A percentile compares a stretch with the other conserved stretches of the same genome.
phyloP scores from a whole-genome alignment of 179 eudicot species.

The Beta lomatogona region DNA sequence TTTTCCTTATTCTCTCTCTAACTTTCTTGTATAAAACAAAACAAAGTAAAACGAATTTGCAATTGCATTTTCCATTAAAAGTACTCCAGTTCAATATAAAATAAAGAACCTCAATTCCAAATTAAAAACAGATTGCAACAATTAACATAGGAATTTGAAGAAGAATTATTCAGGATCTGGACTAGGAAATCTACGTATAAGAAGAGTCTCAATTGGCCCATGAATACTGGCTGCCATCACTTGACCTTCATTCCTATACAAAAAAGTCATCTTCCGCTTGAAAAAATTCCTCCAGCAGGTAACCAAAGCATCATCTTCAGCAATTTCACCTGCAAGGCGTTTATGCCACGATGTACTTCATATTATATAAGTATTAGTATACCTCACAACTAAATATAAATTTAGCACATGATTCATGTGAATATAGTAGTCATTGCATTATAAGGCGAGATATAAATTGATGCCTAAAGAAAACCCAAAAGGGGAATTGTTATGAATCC shows the following conservation, averaged over 20 bases:
- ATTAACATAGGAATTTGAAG: too few relatives aligned
- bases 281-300: neutral
- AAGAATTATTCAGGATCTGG: neutral
- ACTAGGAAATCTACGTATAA: neutral
- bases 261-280: neutral
- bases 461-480: too few relatives aligned
- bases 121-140: too few relatives aligned
- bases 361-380: neutral
- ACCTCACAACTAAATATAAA: neutral
- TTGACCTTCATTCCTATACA: conserved; percentile 2
- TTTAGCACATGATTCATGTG: neutral
- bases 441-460: too few relatives aligned
- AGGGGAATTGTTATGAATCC: too few relatives aligned
- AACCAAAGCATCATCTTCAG: neutral
- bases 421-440: too few relatives aligned
- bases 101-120: too few relatives aligned
- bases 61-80: too few relatives aligned
- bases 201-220: neutral
- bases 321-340: neutral
- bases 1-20: too few relatives aligned
- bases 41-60: too few relatives aligned
- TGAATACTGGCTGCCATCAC: neutral
- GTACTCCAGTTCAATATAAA: too few relatives aligned
- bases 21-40: too few relatives aligned
- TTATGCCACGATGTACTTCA: neutral